Evolutionary conservation across 2,329 filamentous ascomycete genomes (phyloP).

Genomic region (Sordariomycetes sp.): DNA sequence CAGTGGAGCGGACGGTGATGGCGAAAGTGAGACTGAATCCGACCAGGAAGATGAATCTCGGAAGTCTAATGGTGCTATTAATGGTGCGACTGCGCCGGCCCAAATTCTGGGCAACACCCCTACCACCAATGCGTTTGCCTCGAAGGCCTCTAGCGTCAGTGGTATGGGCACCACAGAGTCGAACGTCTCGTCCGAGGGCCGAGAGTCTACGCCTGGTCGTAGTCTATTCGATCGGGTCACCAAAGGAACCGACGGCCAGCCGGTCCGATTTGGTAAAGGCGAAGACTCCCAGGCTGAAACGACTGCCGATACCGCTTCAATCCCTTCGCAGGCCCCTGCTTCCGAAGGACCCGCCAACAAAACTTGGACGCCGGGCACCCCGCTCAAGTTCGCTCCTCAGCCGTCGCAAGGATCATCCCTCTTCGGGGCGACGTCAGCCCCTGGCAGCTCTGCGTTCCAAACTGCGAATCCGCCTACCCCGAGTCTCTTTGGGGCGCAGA

Average conservation of each 20-base stretch:
- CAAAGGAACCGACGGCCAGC: conserved; percentile 37
- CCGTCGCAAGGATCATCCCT: conserved; percentile 7
- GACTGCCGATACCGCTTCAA: conserved; percentile 9
- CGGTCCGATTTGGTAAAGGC: conserved; percentile 24
- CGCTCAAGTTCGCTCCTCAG: conserved; percentile 42
- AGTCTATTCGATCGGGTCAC: conserved; percentile 47
- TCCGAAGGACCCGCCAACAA: conserved; percentile 24
- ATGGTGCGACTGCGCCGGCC: conserved; percentile 12
- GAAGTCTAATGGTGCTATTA: conserved; percentile 12
- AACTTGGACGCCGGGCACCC: conserved; percentile 36
- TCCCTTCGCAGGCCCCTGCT: conserved; percentile 12
- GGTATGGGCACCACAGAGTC: conserved; percentile 7
- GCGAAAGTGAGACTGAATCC: conserved; percentile 32
- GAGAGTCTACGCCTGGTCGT: conserved; percentile 32
- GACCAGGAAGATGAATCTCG: conserved; percentile 29
- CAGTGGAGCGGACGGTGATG: conserved; percentile 37
- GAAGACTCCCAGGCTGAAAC: conserved; percentile 19
- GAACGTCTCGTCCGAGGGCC: conserved; percentile 23
- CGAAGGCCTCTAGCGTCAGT: conserved; percentile 15
- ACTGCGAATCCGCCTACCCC: conserved; percentile 17
- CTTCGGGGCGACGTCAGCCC: conserved; percentile 14
- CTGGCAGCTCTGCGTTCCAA: conserved; percentile 22
- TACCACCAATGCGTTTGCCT: conserved; percentile 14
- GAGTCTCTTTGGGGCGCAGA: conserved; percentile 24
- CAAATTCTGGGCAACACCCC: conserved; percentile 12